Base-by-base conservation (phyloP, 2,329 filamentous ascomycete species). In the Diaporthe eres region DNA sequence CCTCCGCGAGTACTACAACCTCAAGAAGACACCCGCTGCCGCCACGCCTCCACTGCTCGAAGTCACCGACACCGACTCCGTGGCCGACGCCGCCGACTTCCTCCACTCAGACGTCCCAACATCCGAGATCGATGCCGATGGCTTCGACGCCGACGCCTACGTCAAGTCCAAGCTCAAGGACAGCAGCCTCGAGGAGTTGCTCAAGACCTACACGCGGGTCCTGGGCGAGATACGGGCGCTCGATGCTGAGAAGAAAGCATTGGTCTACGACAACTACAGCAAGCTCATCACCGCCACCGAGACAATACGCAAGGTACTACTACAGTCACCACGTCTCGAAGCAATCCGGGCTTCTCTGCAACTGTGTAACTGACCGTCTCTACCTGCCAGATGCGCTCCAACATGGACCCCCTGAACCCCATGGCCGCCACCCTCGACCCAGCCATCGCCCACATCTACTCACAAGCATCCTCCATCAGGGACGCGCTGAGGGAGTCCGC, bases 241-340 rank as follows among this genome's bases (percentile, higher is more conserved):
- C 25, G 97, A 98, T 81, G 96, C 96, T 34, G 97, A 99, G 88
- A 94, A 97, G 84, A 99, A 99, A 86, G 96, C 96, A 2, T 86
- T 99, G 77, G 97, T 99, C 6, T 99, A 99, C 84, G 96, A 99
- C 83, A 99, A 99, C 83, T 99, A 98, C 84, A 97, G 94, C 79
- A 98, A 98, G 85, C 86, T 99, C 79, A 98, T 99, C 79, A 91
- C 93, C n/a, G 97, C 97, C 1, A 98, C 97, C 15, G 96, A 98
- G 84, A 98, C 96, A 4, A 99, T 99, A 81, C 91, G 94, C 68
- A 95, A 94, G 86, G 91, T 91, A 79, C 31, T 91, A 79, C 31
- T 83, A 77, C 7, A 51, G 17, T 17, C 13, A 34, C 67, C 37
- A n/a, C 28, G 12, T 55, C 55, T 31, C 3, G 44, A 22, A 19